Conservation (phyloP, 75 land plant species). For the Sequoia sempervirens region DNA sequence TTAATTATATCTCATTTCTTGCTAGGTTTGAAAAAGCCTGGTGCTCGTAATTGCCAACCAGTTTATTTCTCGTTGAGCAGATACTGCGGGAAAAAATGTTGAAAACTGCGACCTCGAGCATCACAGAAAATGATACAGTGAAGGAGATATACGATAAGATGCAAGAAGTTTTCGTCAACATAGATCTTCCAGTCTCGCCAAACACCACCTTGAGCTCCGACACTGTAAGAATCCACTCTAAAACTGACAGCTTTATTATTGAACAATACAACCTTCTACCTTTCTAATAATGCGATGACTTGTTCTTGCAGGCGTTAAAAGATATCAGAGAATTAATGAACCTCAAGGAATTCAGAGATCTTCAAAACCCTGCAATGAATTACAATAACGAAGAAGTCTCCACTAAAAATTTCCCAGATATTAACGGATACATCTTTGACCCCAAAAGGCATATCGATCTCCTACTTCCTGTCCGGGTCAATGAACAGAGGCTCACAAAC, state of each 20-base stretch:
- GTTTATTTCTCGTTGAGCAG: constrained; percentile 7
- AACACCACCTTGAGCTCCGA: too few relatives aligned
- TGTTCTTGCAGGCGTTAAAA: too few relatives aligned
- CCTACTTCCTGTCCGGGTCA: constrained; percentile 34
- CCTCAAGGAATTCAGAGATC: background rate
- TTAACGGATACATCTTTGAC: constrained; percentile 17
- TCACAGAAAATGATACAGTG: constrained; percentile 16
- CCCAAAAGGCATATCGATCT: constrained; percentile 27
- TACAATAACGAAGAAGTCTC: background rate
- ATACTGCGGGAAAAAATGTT: constrained; percentile 26
- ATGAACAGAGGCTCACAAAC: constrained; percentile 43
- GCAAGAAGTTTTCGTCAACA: constrained; percentile 19
- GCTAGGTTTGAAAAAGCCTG: too few relatives aligned
- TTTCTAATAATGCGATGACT: too few relatives aligned
- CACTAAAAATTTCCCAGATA: background rate
- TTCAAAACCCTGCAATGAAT: background rate
- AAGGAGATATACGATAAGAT: constrained; percentile 19
- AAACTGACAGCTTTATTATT: too few relatives aligned
- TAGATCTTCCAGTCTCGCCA: constrained; percentile 12
- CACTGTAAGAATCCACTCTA: too few relatives aligned
- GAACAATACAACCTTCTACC: too few relatives aligned
- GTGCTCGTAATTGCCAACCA: too few relatives aligned
- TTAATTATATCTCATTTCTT: too few relatives aligned
- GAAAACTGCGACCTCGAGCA: constrained; percentile 18
- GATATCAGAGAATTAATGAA: background rate